Base-by-base conservation (phyloP, 2,329 filamentous ascomycete species). In the Pyricularia sp. region DNA sequence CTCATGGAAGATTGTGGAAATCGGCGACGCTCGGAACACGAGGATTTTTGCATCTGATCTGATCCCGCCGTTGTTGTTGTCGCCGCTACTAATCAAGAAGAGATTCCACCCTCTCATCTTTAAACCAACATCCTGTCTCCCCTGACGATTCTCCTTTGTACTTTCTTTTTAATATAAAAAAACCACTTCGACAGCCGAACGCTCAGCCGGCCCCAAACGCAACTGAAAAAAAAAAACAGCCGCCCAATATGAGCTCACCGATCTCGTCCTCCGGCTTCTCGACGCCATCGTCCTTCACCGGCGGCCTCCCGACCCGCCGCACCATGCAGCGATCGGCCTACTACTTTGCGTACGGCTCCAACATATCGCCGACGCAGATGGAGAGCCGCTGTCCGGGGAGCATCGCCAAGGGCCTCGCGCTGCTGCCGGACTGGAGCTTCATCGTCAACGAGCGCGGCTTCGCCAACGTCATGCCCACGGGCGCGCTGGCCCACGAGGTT, bases 301-400 rank as follows among this genome's bases (percentile, higher is more conserved):
- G 63, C 63, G 9, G 14, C 63, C 17, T n/a, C 63, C 63, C 14
- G 28, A n/a, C 23, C 11, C 20, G 28, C 17, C 63, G 5, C 63
- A 33, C 26, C 63, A 23, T 14, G 63, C 28, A 30, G 20, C 28
- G 20, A 14, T 31, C 28, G 28, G 31, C 28, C 10, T 33, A 20
- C 66, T 83, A 83, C 73, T 83, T 83, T 71, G 81, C 80, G 50
- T 83, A 82, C 68, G 82, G 81, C 65, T 82, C 80, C 73, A 83
- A 83, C 72, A 76, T 83, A 64, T 79, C 78, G 71, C 74, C 81
- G 69, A 75, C 76, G 68, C 81, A 83, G 74, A 83, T 84, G 81
- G 78, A 77, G 70, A 71, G 72, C 25, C 76, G 81, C 69, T 83
- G 82, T 68, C 81, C 81, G 25, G 75, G 76, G 26, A 81, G 79